Evolutionary conservation across 768 basidiomycete genomes (phyloP).

Genomic region (Neoboletus magnificus): DNA sequence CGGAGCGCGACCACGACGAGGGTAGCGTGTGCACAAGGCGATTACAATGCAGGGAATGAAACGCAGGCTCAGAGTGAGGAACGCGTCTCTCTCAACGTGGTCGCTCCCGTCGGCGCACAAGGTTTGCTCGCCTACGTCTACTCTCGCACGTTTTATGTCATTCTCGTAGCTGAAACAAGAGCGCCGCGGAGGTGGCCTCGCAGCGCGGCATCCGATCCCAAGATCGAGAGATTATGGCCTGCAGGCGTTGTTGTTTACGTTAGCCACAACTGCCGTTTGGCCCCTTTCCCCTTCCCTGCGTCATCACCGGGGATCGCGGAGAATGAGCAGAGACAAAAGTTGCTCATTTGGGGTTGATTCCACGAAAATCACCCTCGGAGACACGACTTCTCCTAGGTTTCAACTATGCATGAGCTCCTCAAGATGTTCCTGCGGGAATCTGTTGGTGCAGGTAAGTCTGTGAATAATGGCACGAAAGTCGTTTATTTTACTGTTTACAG

Average conservation of each 20-base stretch:
- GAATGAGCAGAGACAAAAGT: not conserved
- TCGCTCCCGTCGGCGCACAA: not conserved
- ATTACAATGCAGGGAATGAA: constrained; percentile 1
- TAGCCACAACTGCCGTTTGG: not conserved
- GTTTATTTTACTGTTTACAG: not conserved
- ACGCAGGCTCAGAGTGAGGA: not conserved
- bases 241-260: constrained; percentile 2
- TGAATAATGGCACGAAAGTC: not conserved
- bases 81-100: not conserved
- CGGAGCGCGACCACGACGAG: constrained; percentile 2
- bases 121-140: not conserved
- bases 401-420: not conserved
- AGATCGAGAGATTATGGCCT: not conserved
- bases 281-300: not conserved
- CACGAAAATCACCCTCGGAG: not conserved
- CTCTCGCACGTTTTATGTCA: not conserved
- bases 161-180: not conserved
- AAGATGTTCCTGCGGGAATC: not conserved
- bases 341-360: not conserved
- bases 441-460: not conserved
- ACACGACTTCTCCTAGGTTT: not conserved
- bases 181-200: not conserved
- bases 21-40: constrained; percentile 4
- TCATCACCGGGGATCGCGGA: not conserved
- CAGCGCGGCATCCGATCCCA: not conserved